Conservation (phyloP, 2,329 filamentous ascomycete species). For the Beauveria brongniartii region DNA sequence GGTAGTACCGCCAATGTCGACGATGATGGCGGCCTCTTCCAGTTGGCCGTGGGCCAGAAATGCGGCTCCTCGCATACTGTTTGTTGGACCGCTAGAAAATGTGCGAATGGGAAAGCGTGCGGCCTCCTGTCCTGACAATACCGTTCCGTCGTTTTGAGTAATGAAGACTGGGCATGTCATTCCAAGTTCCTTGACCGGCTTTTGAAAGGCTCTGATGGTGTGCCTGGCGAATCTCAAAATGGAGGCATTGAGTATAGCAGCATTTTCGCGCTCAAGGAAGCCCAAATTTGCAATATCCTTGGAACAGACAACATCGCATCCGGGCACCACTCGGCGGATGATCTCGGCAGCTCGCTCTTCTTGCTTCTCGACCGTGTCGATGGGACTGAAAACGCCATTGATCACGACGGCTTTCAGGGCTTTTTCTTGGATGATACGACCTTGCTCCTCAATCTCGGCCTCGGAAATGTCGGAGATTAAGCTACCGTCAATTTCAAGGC, state of each 20-base stretch:
- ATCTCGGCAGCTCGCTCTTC: constrained; percentile 40
- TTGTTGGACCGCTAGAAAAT: constrained; percentile 56
- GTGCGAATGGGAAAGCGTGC: constrained; percentile 50
- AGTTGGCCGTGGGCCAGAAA: constrained; percentile 40
- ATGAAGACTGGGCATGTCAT: constrained; percentile 49
- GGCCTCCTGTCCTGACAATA: constrained; percentile 45
- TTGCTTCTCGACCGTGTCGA: constrained; percentile 39
- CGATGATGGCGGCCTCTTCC: constrained; percentile 44
- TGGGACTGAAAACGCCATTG: constrained; percentile 44
- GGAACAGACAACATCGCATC: constrained; percentile 39
- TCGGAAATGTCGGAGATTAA: constrained; percentile 38
- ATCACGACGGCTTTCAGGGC: constrained; percentile 41
- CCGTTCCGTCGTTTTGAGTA: constrained; percentile 56
- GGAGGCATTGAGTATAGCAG: constrained; percentile 55
- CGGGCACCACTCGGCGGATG: constrained; percentile 31
- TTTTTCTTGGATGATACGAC: constrained; percentile 29
- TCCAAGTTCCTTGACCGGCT: constrained; percentile 40
- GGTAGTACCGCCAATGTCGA: constrained; percentile 61
- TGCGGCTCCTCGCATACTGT: constrained; percentile 55
- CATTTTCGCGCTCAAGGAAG: constrained; percentile 57
- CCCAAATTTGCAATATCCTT: constrained; percentile 44
- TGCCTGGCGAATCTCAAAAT: constrained; percentile 49
- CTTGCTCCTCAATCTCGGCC: constrained; percentile 31
- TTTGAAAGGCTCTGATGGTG: constrained; percentile 48
- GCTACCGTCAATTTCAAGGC: constrained; percentile 42